Evolutionary conservation across 192 early-diverging fungal species (phyloP).

Genomic region (Linnemannia zychae): DNA sequence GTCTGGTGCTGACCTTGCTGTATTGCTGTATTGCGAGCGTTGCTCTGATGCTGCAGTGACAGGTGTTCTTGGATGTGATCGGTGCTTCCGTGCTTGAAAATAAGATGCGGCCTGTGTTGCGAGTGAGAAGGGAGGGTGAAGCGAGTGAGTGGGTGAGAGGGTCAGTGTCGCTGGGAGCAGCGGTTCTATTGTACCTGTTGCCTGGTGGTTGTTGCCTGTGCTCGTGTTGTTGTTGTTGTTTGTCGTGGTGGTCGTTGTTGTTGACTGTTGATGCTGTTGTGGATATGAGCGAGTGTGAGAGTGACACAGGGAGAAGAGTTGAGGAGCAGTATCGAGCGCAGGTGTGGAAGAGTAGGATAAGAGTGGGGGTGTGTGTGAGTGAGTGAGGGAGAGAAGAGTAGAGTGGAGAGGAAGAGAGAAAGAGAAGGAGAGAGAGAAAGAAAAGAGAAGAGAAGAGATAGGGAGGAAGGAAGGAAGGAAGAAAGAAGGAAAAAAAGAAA

Average conservation of each 20-base stretch:
- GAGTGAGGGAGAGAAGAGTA: background rate
- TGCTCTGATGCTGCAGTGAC: background rate
- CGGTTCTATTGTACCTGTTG: no score
- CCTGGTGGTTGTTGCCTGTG: no score
- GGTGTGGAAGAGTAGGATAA: background rate
- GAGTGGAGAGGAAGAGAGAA: background rate
- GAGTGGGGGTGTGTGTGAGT: background rate
- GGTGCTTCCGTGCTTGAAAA: no score
- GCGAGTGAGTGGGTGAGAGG: no score
- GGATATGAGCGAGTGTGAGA: no score
- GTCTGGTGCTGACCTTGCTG: background rate
- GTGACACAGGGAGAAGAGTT: no score
- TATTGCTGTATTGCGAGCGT: background rate
- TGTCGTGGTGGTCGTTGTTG: background rate
- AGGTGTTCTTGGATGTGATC: background rate
- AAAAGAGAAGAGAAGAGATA: background rate
- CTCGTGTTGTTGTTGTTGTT: slow-evolving; percentile 3
- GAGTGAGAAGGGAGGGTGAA: no score
- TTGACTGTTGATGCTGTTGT: no score
- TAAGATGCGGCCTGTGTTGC: no score
- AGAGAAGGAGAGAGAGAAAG: background rate
- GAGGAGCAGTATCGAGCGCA: no score
- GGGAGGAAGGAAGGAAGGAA: background rate
- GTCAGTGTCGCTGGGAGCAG: no score
- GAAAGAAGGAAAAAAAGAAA: background rate